Percentiles rank a stretch among this genome's conserved stretches.
Conservation (phyloP, 345 rosid species). For the Populus ilicifolia region DNA sequence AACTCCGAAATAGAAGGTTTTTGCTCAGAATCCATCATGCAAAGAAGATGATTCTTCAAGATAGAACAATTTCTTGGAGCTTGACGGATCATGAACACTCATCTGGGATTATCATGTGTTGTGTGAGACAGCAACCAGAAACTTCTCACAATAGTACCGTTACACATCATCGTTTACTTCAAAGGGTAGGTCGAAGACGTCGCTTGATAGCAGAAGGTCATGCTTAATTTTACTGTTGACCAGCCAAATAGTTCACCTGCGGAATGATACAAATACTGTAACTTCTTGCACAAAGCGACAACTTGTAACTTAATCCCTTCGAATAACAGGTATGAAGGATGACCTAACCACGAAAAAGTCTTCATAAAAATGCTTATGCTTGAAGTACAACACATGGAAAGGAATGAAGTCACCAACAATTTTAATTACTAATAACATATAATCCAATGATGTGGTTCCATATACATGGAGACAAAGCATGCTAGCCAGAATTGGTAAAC, state of each 20-base stretch:
- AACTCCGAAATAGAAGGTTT: too few relatives aligned
- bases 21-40: too few relatives aligned
- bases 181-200: neutral
- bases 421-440: neutral
- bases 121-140: too few relatives aligned
- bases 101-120: too few relatives aligned
- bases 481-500: neutral
- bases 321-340: neutral
- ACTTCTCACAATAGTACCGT: neutral
- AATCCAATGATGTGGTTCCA: neutral
- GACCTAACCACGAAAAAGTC: neutral
- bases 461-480: neutral
- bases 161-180: neutral
- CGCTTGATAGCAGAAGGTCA: conserved; percentile 5
- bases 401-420: neutral
- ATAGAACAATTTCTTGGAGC: too few relatives aligned
- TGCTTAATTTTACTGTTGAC: neutral
- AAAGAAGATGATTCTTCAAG: too few relatives aligned
- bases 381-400: neutral
- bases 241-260: neutral
- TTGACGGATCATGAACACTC: too few relatives aligned
- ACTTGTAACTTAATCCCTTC: neutral
- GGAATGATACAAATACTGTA: neutral
- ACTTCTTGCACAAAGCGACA: neutral
- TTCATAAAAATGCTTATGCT: neutral